Evolutionary conservation across 805 yeast species (phyloP).

Genomic region (Candida ovalis): DNA sequence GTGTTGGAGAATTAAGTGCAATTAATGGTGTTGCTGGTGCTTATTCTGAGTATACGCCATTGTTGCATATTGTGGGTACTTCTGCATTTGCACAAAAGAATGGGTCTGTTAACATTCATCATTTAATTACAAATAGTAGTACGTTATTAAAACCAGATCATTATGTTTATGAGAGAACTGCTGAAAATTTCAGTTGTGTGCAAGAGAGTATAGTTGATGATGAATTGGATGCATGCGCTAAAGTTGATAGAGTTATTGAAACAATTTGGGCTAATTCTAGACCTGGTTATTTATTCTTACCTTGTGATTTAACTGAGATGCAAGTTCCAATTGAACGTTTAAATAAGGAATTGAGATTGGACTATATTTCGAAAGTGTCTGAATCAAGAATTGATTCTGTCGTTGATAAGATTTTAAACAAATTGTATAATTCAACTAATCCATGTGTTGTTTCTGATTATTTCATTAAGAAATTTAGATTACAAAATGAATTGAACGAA

Average conservation of each 20-base stretch:
- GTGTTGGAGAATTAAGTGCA: constrained; percentile 51
- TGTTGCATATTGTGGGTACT: constrained; percentile 51
- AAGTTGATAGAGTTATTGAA: constrained; percentile 65
- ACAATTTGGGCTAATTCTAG: constrained; percentile 54
- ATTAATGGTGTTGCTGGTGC: constrained; percentile 47
- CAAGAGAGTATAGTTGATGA: constrained; percentile 45
- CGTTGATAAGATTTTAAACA: constrained; percentile 31
- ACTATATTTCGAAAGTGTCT: constrained; percentile 15
- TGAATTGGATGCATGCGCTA: constrained; percentile 46
- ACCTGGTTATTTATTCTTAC: constrained; percentile 83
- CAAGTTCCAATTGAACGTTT: constrained; percentile 37
- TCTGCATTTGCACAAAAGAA: constrained; percentile 20
- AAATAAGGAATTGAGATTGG: constrained; percentile 24
- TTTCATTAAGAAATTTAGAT: constrained; percentile 37
- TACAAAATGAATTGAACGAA: constrained; percentile 25
- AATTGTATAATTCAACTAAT: constrained; percentile 33
- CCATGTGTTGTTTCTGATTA: constrained; percentile 42
- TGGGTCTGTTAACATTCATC: constrained; percentile 41
- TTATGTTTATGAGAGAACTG: constrained; percentile 60
- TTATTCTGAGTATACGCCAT: constrained; percentile 43
- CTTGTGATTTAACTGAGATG: constrained; percentile 65
- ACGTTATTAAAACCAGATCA: constrained; percentile 59
- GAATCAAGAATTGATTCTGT: constrained; percentile 19
- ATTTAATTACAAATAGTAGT: constrained; percentile 51
- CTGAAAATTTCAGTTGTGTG: constrained; percentile 49